These are phyloP conservation scores for Fusarium anguioides DNA, from an alignment of 2,329 filamentous ascomycete genomes.

Conservation along the genomic window DNA sequence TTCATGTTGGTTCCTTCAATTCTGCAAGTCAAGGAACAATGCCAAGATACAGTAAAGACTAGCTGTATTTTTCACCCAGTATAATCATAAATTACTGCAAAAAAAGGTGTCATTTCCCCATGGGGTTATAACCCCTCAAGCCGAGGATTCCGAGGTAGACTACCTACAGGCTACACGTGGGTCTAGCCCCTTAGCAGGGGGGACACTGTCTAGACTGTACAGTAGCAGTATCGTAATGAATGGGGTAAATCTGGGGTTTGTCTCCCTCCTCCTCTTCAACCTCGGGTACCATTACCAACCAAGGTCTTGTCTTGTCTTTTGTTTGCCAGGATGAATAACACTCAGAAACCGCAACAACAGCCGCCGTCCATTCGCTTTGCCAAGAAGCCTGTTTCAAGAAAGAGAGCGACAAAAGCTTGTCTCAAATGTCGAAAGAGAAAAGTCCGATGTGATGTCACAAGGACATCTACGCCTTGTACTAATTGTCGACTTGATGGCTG, in stretches of 20 bases:
- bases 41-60: accelerated
- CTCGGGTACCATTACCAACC: constrained; percentile 27
- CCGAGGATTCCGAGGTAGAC: constrained; percentile 14
- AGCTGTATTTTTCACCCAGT: neutral
- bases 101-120: neutral
- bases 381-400: constrained; percentile 35
- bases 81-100: neutral
- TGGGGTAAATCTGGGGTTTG: constrained; percentile 32
- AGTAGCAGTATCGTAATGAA: neutral
- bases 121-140: neutral
- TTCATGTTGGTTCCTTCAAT: too few species aligned
- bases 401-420: constrained; percentile 37
- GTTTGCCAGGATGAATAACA: constrained; percentile 28
- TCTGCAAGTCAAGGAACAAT: accelerated
- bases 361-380: constrained; percentile 35
- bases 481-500: constrained; percentile 38
- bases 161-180: too few species aligned
- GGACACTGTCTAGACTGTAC: neutral
- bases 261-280: constrained; percentile 13
- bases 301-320: too few species aligned
- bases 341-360: constrained; percentile 16
- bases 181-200: constrained; percentile 7
- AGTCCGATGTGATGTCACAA: constrained; percentile 39
- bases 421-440: constrained; percentile 39
- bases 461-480: constrained; percentile 35